Conservation (phyloP, 1,284 basidiomycete genomes). For the Trichosporon asahii region DNA sequence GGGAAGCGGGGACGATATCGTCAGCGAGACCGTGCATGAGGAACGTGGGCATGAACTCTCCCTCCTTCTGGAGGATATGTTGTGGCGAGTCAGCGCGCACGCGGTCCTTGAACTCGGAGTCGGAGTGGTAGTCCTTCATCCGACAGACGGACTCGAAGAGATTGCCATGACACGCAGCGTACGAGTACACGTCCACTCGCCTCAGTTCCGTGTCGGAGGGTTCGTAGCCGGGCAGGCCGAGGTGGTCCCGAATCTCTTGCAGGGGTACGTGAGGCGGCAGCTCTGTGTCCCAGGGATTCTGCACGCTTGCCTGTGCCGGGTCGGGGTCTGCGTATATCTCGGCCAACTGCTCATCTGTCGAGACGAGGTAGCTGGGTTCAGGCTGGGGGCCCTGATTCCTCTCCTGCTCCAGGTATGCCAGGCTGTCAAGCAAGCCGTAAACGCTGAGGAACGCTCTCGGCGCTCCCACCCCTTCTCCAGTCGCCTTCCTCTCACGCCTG, state of each 20-base stretch:
- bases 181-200: slow-evolving; percentile 18
- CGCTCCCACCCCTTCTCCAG: background rate
- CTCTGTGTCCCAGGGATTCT: slow-evolving; percentile 20
- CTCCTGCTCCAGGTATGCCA: slow-evolving; percentile 14
- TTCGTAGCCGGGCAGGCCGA: slow-evolving; percentile 16
- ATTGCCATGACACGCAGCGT: slow-evolving; percentile 16
- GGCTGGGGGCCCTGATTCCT: background rate
- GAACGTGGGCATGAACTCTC: slow-evolving; percentile 32
- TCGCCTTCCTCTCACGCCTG: background rate
- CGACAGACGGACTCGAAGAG: slow-evolving; percentile 24
- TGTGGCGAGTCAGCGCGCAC: slow-evolving; percentile 20
- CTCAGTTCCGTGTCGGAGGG: slow-evolving; percentile 6
- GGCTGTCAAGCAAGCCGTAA: slow-evolving; percentile 20
- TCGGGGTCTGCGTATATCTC: background rate
- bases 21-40: slow-evolving; percentile 35
- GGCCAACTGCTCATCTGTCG: slow-evolving; percentile 3
- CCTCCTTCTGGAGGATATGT: slow-evolving; percentile 14
- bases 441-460: slow-evolving; percentile 17
- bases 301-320: background rate
- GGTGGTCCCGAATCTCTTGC: slow-evolving; percentile 9
- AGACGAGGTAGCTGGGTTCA: background rate
- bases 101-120: slow-evolving; percentile 20
- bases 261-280: slow-evolving; percentile 18
- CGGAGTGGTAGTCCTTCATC: slow-evolving; percentile 15
- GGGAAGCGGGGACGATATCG: slow-evolving; percentile 25